phyloP scores from a whole-genome alignment of 768 basidiomycete species.

The Termitomyces sp. region DNA sequence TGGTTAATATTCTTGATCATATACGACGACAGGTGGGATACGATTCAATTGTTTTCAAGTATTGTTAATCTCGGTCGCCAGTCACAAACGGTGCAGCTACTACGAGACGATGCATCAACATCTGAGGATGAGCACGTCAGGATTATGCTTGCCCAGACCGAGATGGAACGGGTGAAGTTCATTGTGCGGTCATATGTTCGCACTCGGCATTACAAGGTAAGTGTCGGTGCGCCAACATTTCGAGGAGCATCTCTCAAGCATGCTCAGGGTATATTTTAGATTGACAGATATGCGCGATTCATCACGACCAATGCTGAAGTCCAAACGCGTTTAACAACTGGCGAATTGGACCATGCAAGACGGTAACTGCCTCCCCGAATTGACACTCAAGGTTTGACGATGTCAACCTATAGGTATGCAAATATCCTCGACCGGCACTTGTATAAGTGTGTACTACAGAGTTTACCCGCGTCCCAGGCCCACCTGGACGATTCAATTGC shows the following conservation, averaged over 20 bases:
- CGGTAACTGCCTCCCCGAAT: constrained; percentile 36
- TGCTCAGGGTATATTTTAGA: constrained; percentile 39
- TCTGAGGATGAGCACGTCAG: constrained; percentile 92
- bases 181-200: constrained; percentile 86
- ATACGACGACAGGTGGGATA: constrained; percentile 72
- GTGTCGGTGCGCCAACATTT: constrained; percentile 10
- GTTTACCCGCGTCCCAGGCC: constrained; percentile 71
- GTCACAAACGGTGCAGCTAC: constrained; percentile 72
- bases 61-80: constrained; percentile 22
- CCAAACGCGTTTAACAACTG: constrained; percentile 75
- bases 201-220: constrained; percentile 80
- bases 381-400: not conserved
- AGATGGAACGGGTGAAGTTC: constrained; percentile 92
- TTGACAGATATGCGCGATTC: constrained; percentile 82
- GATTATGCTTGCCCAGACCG: constrained; percentile 90
- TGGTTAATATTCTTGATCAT: constrained; percentile 65
- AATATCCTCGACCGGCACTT: constrained; percentile 74
- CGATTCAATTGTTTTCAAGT: not conserved
- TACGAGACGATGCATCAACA: constrained; percentile 76
- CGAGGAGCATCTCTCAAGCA: constrained; percentile 11
- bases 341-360: constrained; percentile 77
- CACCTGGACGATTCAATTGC: constrained; percentile 69
- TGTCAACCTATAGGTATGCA: constrained; percentile 50
- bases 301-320: constrained; percentile 66
- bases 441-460: constrained; percentile 72